A percentile compares a stretch with the other conserved stretches of the same genome.
These are phyloP conservation scores for Purpureocillium lavendulum DNA, from an alignment of 2,329 filamentous ascomycete species.

Conservation along the genomic window DNA sequence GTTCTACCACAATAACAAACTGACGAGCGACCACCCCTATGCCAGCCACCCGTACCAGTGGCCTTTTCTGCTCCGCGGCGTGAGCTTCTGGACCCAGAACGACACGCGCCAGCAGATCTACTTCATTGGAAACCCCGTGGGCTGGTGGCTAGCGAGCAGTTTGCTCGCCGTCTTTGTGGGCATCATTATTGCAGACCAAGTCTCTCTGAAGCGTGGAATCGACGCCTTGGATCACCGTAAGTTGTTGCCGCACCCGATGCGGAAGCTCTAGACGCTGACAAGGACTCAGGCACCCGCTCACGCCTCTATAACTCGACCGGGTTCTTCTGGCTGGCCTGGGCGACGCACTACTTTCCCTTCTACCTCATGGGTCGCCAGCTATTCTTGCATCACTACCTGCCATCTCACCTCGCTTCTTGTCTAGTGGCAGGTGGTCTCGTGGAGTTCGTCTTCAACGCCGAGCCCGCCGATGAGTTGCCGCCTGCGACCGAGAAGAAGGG, in stretches of 20 bases:
- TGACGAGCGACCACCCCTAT: constrained; percentile 96
- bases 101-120: constrained; percentile 96
- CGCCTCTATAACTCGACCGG: constrained; percentile 97
- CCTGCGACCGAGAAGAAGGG: constrained; percentile 32
- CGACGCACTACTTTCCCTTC: constrained; percentile 94
- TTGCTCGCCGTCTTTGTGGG: constrained; percentile 88
- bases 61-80: constrained; percentile 93
- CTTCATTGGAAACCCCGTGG: constrained; percentile 92
- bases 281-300: constrained; percentile 65
- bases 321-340: constrained; percentile 98
- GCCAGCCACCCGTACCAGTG: constrained; percentile 91
- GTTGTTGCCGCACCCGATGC: constrained; percentile 27
- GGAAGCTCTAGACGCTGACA: constrained; percentile 17
- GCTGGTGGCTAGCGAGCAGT: constrained; percentile 94
- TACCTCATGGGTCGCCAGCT: constrained; percentile 97
- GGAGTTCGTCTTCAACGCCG: constrained; percentile 93
- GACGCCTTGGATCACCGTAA: constrained; percentile 90
- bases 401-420: constrained; percentile 82
- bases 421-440: constrained; percentile 85
- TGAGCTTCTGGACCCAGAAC: constrained; percentile 98
- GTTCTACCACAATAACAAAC: constrained; percentile 98
- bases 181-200: constrained; percentile 84
- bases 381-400: constrained; percentile 96
- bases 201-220: constrained; percentile 84
- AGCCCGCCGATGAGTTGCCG: constrained; percentile 56